Percentiles rank a stretch among this genome's conserved stretches.
These are phyloP conservation scores for Lathyrus sativus DNA, from an alignment of 306 rosid genomes.

Conservation along the genomic window DNA sequence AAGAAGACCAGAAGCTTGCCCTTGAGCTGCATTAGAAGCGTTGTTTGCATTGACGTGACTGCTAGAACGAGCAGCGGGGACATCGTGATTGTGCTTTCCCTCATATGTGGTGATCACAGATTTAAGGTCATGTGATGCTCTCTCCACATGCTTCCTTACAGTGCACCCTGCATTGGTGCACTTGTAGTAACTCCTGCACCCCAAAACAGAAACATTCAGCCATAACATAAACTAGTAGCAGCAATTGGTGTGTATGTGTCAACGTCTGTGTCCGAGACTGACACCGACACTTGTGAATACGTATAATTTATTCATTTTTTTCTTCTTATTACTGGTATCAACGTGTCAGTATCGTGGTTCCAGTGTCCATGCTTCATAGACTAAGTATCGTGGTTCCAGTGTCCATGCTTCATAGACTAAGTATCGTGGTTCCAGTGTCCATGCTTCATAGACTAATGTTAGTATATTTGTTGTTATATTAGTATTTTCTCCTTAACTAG, in stretches of 20 bases:
- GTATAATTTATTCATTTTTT: no score
- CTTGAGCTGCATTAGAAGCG: conserved; percentile 38
- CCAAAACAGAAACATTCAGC: conserved; percentile 37
- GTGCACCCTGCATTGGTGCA: conserved; percentile 93
- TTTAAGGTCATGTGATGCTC: conserved; percentile 92
- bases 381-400: no score
- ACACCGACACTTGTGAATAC: no score
- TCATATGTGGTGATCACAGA: conserved; percentile 93
- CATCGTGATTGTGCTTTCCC: conserved; percentile 95
- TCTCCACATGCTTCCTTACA: conserved; percentile 95
- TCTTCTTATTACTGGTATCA: no score
- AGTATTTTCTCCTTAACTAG: no score
- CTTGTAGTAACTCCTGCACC: conserved; percentile 94
- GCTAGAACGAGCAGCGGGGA: conserved; percentile 86
- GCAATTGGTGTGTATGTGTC: background rate
- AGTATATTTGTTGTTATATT: background rate
- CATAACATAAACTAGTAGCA: conserved; percentile 8
- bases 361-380: no score
- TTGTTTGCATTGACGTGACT: conserved; percentile 74
- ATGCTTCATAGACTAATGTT: background rate
- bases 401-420: no score
- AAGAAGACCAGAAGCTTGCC: conserved; percentile 53
- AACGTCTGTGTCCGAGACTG: no score
- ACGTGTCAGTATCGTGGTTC: no score
- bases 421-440: no score